These are phyloP conservation scores for Leucoagaricus sp. DNA, from an alignment of 1,284 basidiomycete genomes.

Conservation along the genomic window DNA sequence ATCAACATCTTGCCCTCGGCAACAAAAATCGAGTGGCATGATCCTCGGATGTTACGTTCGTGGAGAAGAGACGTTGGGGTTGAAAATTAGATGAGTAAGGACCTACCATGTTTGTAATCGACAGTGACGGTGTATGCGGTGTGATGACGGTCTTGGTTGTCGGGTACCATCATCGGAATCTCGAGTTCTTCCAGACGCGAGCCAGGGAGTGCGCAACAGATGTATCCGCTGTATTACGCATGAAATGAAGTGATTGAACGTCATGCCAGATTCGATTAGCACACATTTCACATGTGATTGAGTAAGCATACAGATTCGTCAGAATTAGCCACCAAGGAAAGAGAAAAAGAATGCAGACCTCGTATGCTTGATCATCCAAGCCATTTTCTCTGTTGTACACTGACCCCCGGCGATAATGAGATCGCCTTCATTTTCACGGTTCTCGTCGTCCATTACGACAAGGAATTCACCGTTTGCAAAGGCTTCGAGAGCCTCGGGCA, in stretches of 20 bases:
- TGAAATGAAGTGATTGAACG: neutral
- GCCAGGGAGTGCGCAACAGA: conserved; percentile 86
- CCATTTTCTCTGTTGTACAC: conserved; percentile 95
- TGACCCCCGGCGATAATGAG: conserved; percentile 83
- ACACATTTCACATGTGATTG: conserved; percentile 9
- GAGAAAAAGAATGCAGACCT: conserved; percentile 53
- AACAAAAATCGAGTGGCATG: neutral
- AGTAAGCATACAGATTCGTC: conserved; percentile 4
- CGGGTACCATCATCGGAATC: conserved; percentile 92
- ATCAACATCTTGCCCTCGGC: neutral
- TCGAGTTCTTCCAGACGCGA: conserved; percentile 79
- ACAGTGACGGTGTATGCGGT: conserved; percentile 98
- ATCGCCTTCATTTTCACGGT: conserved; percentile 94
- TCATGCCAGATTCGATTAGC: neutral
- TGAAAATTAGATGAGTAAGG: neutral
- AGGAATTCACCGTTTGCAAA: conserved; percentile 87
- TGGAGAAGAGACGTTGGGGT: neutral
- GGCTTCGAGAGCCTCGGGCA: conserved; percentile 81
- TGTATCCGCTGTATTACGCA: conserved; percentile 74
- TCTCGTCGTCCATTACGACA: conserved; percentile 95
- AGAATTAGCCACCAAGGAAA: neutral
- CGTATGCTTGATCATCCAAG: conserved; percentile 97
- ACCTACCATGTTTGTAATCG: conserved; percentile 85
- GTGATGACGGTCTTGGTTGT: conserved; percentile 89
- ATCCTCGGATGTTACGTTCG: conserved; percentile 1